A percentile compares a stretch with the other conserved stretches of the same genome.
These are phyloP conservation scores for Mycena epipterygia DNA, from an alignment of 768 basidiomycete species.

Conservation along the genomic window DNA sequence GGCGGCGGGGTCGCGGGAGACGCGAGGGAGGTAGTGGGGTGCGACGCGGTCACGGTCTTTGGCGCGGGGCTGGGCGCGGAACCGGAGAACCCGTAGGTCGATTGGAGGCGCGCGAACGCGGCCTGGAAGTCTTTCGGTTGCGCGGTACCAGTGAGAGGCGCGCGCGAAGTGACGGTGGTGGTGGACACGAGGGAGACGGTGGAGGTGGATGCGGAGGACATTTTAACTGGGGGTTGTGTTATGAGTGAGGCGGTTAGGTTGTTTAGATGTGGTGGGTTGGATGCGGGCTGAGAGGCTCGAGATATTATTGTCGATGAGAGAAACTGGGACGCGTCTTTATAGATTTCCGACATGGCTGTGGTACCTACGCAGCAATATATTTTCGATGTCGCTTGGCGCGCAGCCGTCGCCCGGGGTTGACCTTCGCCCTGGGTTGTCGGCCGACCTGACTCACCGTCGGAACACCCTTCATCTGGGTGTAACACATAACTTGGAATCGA, in stretches of 20 bases:
- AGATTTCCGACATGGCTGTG: constrained; percentile 14
- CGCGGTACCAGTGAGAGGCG: neutral
- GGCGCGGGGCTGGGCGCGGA: constrained; percentile 4
- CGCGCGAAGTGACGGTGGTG: constrained; percentile 24
- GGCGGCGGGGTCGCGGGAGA: constrained; percentile 9
- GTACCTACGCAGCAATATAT: neutral
- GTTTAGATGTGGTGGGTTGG: neutral
- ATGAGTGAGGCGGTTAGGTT: neutral
- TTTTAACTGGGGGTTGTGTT: neutral
- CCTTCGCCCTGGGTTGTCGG: too few relatives aligned
- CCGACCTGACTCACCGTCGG: neutral
- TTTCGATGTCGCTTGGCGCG: neutral
- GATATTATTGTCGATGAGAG: constrained; percentile 3
- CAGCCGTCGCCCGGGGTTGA: neutral
- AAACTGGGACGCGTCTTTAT: neutral
- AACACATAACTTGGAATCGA: neutral
- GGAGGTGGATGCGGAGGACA: constrained; percentile 21
- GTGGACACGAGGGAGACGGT: constrained; percentile 22
- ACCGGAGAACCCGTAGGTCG: constrained; percentile 22
- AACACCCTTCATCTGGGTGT: too few relatives aligned
- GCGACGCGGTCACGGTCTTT: neutral
- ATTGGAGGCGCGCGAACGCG: constrained; percentile 26
- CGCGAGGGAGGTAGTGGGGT: neutral
- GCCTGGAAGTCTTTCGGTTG: constrained; percentile 22
- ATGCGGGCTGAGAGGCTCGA: neutral